Evolutionary conservation across 768 basidiomycete species (phyloP).

Genomic region (Collybiopsis luxurians): DNA sequence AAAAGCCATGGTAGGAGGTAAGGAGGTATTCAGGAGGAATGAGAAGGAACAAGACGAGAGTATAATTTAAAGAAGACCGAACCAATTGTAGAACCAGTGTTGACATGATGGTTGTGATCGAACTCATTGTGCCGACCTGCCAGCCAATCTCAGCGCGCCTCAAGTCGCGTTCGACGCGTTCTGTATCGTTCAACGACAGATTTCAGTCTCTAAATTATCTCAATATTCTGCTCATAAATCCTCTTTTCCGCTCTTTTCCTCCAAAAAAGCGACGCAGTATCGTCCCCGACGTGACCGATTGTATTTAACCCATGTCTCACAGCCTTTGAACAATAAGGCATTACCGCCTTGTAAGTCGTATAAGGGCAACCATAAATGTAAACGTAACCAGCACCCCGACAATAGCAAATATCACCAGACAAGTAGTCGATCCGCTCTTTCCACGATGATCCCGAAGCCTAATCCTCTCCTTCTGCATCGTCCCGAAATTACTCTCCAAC

Average conservation of each 20-base stretch:
- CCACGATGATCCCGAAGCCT: constrained; percentile 60
- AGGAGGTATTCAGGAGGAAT: neutral
- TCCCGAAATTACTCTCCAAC: constrained; percentile 68
- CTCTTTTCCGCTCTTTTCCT: too few relatives aligned
- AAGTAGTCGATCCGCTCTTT: constrained; percentile 71
- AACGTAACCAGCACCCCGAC: constrained; percentile 68
- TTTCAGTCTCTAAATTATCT: too few relatives aligned
- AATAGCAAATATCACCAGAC: constrained; percentile 62
- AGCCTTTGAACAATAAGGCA: constrained; percentile 14
- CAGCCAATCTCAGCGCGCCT: too few relatives aligned
- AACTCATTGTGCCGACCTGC: neutral
- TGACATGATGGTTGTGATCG: constrained; percentile 6
- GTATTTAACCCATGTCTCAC: too few relatives aligned
- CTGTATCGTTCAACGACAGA: too few relatives aligned
- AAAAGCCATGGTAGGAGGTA: neutral
- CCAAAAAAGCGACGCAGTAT: too few relatives aligned
- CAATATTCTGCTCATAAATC: too few relatives aligned
- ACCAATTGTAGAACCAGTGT: constrained; percentile 1
- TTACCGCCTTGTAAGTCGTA: constrained; percentile 48
- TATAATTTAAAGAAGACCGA: too few relatives aligned
- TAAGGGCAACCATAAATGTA: constrained; percentile 67
- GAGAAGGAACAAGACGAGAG: neutral
- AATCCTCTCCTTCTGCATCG: constrained; percentile 63
- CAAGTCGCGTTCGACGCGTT: too few relatives aligned
- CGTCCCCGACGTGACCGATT: too few relatives aligned